These are phyloP conservation scores for Plantago major DNA, from an alignment of 257 asterid species.

Conservation along the genomic window DNA sequence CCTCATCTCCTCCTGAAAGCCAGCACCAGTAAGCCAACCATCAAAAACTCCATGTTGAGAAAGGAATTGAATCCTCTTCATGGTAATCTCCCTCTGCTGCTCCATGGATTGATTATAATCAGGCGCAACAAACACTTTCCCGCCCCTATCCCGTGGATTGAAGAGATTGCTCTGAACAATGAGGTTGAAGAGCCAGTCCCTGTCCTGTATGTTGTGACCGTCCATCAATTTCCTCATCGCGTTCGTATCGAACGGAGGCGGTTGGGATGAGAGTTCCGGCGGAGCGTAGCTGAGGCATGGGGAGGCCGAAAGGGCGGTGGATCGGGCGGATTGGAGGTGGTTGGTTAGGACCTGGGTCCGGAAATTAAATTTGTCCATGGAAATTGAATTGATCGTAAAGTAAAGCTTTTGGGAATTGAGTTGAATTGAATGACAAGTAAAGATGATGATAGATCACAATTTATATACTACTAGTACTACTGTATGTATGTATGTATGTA, in stretches of 20 bases:
- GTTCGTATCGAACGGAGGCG: slow-evolving; percentile 42
- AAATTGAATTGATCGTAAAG: neutral
- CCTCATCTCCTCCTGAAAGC: slow-evolving; percentile 73
- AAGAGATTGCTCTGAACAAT: slow-evolving; percentile 72
- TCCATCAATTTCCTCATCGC: slow-evolving; percentile 81
- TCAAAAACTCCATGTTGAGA: slow-evolving; percentile 72
- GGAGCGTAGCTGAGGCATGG: slow-evolving; percentile 79
- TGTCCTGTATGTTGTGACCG: slow-evolving; percentile 66
- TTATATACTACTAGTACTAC: too few relatives aligned
- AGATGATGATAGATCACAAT: too few relatives aligned
- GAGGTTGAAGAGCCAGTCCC: slow-evolving; percentile 80
- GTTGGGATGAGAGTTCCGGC: slow-evolving; percentile 59
- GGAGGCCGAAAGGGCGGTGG: slow-evolving; percentile 27
- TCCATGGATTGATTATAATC: slow-evolving; percentile 94
- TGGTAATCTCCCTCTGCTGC: slow-evolving; percentile 95
- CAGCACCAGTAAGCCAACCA: slow-evolving; percentile 74
- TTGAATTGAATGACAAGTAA: too few relatives aligned
- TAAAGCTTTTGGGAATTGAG: too few relatives aligned
- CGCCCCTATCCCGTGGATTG: slow-evolving; percentile 67
- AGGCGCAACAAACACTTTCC: slow-evolving; percentile 65
- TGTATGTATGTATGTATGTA: too few relatives aligned
- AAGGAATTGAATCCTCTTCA: slow-evolving; percentile 75
- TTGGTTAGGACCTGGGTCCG: slow-evolving; percentile 57
- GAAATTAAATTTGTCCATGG: slow-evolving; percentile 54
- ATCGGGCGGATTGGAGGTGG: slow-evolving; percentile 39